Evolutionary conservation across 331 rosid genomes (phyloP).

Genomic region (Spiraea crenata): DNA sequence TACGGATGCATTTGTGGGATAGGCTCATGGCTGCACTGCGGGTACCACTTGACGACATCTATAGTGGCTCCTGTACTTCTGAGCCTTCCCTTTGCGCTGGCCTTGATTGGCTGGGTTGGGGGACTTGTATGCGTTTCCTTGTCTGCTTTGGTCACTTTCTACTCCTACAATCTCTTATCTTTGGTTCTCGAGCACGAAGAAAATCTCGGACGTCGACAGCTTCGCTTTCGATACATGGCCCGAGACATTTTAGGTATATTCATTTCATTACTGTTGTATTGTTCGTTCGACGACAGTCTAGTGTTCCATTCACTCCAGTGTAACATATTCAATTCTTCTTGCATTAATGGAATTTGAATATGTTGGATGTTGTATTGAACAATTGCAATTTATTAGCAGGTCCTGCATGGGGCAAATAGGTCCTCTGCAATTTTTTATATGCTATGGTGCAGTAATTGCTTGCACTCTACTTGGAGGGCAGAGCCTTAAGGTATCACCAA

Average conservation of each 20-base stretch:
- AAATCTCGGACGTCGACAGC: constrained; percentile 45
- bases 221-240: constrained; percentile 55
- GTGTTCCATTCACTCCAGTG: no score
- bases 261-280: no score
- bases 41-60: constrained; percentile 63
- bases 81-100: constrained; percentile 45
- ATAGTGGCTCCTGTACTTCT: constrained; percentile 55
- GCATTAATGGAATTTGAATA: no score
- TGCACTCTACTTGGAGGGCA: constrained; percentile 77
- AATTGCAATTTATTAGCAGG: constrained; percentile 35
- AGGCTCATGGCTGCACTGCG: constrained; percentile 70
- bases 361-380: no score
- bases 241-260: constrained; percentile 44
- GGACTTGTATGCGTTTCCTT: constrained; percentile 45
- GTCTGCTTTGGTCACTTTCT: constrained; percentile 40
- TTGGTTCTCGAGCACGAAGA: constrained; percentile 53
- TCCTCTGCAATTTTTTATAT: constrained; percentile 64
- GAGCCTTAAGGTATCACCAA: constrained; percentile 50
- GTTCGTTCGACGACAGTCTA: no score
- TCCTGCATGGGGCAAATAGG: constrained; percentile 73
- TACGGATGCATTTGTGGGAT: not conserved
- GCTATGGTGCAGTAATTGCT: constrained; percentile 67
- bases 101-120: constrained; percentile 52
- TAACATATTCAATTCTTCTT: no score
- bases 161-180: constrained; percentile 58